These are phyloP conservation scores for Trypanosoma congolense DNA, from an alignment of 208 protist genomes.

Conservation along the genomic window DNA sequence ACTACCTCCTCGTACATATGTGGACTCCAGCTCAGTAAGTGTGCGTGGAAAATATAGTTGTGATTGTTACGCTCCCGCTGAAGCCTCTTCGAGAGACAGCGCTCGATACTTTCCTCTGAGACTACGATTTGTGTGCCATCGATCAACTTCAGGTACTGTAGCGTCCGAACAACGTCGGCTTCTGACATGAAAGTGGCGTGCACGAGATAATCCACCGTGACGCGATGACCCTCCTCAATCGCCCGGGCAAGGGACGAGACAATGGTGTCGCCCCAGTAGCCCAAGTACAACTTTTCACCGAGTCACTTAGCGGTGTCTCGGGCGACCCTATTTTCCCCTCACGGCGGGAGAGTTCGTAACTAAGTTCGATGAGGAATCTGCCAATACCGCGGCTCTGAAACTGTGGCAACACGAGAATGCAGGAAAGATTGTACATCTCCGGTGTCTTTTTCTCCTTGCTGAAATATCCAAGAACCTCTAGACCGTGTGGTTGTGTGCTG, in stretches of 20 bases:
- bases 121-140: conserved; percentile 67
- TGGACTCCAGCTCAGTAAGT: conserved; percentile 82
- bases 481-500: conserved; percentile 89
- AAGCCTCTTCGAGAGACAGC: conserved; percentile 66
- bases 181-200: conserved; percentile 77
- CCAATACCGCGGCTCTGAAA: conserved; percentile 96
- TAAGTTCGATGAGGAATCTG: conserved; percentile 97
- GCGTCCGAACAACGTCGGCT: conserved; percentile 62
- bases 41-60: conserved; percentile 81
- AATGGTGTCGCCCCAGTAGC: conserved; percentile 92
- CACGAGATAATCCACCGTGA: conserved; percentile 75
- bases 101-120: conserved; percentile 71
- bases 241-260: conserved; percentile 71
- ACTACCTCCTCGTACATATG: conserved; percentile 63
- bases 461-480: conserved; percentile 98
- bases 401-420: conserved; percentile 97
- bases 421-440: conserved; percentile 98
- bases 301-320: conserved; percentile 98
- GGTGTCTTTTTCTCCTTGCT: conserved; percentile 97
- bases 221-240: conserved; percentile 70
- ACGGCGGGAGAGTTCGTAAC: conserved; percentile 96
- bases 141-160: conserved; percentile 62
- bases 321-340: conserved; percentile 96
- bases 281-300: conserved; percentile 92
- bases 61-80: conserved; percentile 59